Conservation (phyloP, 306 rosid genomes). For the Cicer arietinum region DNA sequence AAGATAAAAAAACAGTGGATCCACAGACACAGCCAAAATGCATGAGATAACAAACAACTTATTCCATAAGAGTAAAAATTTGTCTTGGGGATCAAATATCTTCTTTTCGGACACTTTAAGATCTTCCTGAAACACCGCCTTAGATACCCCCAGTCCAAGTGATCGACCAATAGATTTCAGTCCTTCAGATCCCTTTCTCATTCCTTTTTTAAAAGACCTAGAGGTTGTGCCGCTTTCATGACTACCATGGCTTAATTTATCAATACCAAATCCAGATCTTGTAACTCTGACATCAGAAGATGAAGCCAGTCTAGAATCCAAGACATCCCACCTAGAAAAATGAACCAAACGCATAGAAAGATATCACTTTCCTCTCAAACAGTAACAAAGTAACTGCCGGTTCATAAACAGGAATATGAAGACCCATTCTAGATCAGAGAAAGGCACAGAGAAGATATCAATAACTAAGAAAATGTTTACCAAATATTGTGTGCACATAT, state of each 20-base stretch:
- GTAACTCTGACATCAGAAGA: conserved; percentile 72
- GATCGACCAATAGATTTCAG: conserved; percentile 88
- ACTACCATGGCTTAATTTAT: conserved; percentile 64
- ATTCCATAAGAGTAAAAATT: conserved; percentile 83
- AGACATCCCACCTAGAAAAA: conserved; percentile 76
- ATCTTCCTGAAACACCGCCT: conserved; percentile 95
- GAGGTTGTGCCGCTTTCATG: conserved; percentile 69
- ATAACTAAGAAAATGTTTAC: conserved; percentile 25
- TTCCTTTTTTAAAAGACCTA: conserved; percentile 85
- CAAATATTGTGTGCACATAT: conserved; percentile 18
- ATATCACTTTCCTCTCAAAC: conserved; percentile 36
- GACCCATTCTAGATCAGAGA: conserved; percentile 31
- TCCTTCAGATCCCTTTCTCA: conserved; percentile 96
- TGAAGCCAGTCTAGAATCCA: conserved; percentile 78
- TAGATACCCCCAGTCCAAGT: conserved; percentile 84
- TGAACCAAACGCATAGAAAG: conserved; percentile 36
- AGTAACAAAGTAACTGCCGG: conserved; percentile 34
- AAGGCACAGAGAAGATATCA: conserved; percentile 13
- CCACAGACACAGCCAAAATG: conserved; percentile 87
- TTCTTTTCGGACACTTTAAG: conserved; percentile 86
- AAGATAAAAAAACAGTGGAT: conserved; percentile 90
- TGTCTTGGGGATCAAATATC: conserved; percentile 96
- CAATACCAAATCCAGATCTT: conserved; percentile 72
- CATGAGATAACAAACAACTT: conserved; percentile 81
- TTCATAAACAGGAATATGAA: conserved; percentile 30